Percentiles rank a stretch among this genome's conserved stretches.
phyloP scores from a whole-genome alignment of 495 filamentous ascomycete species.

The Aspergillus taichungensis region DNA sequence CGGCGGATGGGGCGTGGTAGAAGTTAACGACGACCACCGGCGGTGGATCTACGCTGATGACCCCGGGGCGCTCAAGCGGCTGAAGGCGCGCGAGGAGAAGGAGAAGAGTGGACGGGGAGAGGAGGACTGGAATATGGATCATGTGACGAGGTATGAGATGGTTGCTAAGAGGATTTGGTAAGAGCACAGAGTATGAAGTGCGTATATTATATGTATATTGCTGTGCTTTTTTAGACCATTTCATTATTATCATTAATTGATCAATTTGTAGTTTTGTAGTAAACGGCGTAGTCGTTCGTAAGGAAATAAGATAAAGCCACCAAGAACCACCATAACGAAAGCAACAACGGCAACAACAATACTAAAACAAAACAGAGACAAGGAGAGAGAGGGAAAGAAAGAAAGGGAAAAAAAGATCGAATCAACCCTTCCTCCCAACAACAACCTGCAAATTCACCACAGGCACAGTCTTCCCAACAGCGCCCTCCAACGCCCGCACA shows the following conservation, averaged over 20 bases:
- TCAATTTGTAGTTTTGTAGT: too few relatives aligned
- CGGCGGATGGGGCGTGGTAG: constrained; percentile 75
- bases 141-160: constrained; percentile 83
- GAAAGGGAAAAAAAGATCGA: neutral
- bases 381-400: too few relatives aligned
- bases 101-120: constrained; percentile 49
- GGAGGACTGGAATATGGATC: constrained; percentile 49
- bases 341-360: too few relatives aligned
- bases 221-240: too few relatives aligned
- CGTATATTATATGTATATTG: too few relatives aligned
- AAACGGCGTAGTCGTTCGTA: too few relatives aligned
- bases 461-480: constrained; percentile 8
- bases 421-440: constrained; percentile 8
- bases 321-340: too few relatives aligned
- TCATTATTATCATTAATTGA: too few relatives aligned
- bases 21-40: constrained; percentile 80
- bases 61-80: constrained; percentile 53
- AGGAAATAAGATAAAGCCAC: too few relatives aligned
- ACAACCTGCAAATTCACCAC: constrained; percentile 15
- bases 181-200: neutral
- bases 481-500: constrained; percentile 8
- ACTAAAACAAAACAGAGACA: too few relatives aligned
- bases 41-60: constrained; percentile 85
- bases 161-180: constrained; percentile 90
- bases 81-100: constrained; percentile 62